A percentile compares a stretch with the other conserved stretches of the same genome.
phyloP scores from a whole-genome alignment of 345 rosid genomes.

The Capsella bursapastoris region DNA sequence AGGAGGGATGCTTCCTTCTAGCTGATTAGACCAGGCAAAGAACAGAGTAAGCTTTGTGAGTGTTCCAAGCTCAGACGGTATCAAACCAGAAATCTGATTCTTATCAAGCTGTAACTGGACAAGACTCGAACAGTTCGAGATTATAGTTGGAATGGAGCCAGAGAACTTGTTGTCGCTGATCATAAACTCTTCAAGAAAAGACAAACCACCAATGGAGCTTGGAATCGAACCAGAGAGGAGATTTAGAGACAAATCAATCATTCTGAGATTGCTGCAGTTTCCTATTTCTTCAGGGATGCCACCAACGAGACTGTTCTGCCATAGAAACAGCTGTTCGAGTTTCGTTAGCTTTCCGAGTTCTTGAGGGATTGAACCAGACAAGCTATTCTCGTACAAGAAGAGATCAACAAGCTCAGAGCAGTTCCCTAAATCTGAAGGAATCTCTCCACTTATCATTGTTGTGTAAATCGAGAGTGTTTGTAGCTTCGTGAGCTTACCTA shows the following conservation, averaged over 20 bases:
- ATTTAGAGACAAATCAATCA: constrained; percentile 82
- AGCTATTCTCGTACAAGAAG: constrained; percentile 78
- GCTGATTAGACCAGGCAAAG: constrained; percentile 91
- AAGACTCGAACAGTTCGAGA: constrained; percentile 71
- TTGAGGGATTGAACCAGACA: constrained; percentile 79
- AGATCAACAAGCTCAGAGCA: constrained; percentile 83
- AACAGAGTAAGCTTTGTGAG: constrained; percentile 69
- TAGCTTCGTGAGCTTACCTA: constrained; percentile 74
- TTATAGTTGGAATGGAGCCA: constrained; percentile 73
- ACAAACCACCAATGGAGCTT: constrained; percentile 60
- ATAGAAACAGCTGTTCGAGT: constrained; percentile 70
- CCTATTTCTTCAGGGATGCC: constrained; percentile 86
- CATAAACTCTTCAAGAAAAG: constrained; percentile 77
- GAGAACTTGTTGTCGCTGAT: constrained; percentile 87
- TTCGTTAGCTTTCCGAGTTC: constrained; percentile 72
- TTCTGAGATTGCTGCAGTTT: constrained; percentile 68
- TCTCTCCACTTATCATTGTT: constrained; percentile 81
- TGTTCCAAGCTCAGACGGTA: constrained; percentile 77
- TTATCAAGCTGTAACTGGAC: constrained; percentile 77
- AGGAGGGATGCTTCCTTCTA: constrained; percentile 90
- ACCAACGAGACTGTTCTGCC: constrained; percentile 85
- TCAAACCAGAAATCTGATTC: constrained; percentile 83
- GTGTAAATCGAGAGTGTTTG: constrained; percentile 74
- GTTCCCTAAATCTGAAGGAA: constrained; percentile 81
- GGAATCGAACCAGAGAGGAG: constrained; percentile 84